A percentile compares a stretch with the other conserved stretches of the same genome.
Evolutionary conservation across 345 rosid species (phyloP).

Genomic region (Lepidium africanum): DNA sequence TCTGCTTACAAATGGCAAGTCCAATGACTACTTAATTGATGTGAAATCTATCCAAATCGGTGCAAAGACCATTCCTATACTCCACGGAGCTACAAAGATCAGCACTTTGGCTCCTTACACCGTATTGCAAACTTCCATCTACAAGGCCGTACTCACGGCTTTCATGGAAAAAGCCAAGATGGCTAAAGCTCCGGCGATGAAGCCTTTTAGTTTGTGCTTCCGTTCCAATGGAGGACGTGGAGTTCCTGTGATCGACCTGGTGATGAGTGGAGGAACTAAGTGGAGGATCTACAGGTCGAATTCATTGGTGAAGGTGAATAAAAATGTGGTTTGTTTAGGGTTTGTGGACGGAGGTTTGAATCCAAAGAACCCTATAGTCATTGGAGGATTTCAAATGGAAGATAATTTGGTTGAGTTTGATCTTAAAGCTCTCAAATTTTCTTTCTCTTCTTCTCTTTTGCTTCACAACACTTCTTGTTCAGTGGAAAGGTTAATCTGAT

Average conservation of each 20-base stretch:
- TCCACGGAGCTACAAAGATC: constrained; percentile 16
- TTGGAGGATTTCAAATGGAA: constrained; percentile 22
- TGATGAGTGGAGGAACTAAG: constrained; percentile 15
- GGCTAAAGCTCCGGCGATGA: neutral
- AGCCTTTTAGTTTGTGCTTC: constrained; percentile 30
- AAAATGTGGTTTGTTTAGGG: constrained; percentile 33
- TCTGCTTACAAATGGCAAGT: neutral
- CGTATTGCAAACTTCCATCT: constrained; percentile 7
- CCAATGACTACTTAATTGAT: constrained; percentile 22
- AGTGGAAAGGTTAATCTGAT: neutral
- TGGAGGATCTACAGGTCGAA: constrained; percentile 34
- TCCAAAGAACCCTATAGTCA: neutral
- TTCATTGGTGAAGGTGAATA: constrained; percentile 25
- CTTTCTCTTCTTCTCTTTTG: constrained; percentile 19
- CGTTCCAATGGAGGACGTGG: neutral
- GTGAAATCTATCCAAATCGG: constrained; percentile 18
- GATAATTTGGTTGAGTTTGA: constrained; percentile 28
- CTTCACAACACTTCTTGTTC: constrained; percentile 19
- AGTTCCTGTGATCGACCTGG: constrained; percentile 25
- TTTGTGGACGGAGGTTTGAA: constrained; percentile 33
- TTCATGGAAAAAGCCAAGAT: neutral
- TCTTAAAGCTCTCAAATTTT: constrained; percentile 4
- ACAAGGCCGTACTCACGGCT: too few relatives aligned
- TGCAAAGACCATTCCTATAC: neutral
- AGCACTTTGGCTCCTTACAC: constrained; percentile 28